Evolutionary conservation across 805 yeast genomes (phyloP).

Genomic region (Candida ipomoeae): DNA sequence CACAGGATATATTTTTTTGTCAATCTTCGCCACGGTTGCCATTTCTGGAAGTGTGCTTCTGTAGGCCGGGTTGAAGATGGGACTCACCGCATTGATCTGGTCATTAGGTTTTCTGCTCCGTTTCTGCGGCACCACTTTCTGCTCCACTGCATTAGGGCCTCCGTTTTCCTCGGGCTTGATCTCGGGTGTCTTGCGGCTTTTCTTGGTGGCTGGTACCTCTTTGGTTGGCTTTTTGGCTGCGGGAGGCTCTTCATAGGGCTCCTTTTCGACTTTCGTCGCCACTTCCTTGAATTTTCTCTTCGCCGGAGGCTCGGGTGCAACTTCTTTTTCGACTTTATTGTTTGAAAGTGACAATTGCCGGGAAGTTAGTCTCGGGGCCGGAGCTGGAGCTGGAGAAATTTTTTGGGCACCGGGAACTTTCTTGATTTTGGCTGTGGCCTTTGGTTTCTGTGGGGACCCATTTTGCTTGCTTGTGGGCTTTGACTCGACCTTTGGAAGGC

Average conservation of each 20-base stretch:
- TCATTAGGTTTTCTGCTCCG: conserved; percentile 13
- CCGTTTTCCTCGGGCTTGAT: background rate
- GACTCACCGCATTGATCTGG: conserved; percentile 12
- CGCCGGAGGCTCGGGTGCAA: background rate
- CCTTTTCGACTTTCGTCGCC: background rate
- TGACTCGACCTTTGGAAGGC: background rate
- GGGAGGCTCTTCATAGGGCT: background rate
- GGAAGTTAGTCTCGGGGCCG: conserved; percentile 7
- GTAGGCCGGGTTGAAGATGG: conserved; percentile 23
- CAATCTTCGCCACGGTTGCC: conserved; percentile 12
- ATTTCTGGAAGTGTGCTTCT: conserved; percentile 12
- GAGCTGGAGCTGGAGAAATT: background rate
- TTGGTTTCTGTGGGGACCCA: conserved; percentile 1
- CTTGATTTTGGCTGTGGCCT: background rate
- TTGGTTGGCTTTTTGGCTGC: background rate
- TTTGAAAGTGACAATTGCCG: conserved; percentile 9
- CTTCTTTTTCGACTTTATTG: conserved; percentile 2
- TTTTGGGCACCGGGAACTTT: background rate
- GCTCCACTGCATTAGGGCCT: background rate
- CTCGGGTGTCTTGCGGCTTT: background rate
- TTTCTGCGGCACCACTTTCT: conserved; percentile 2
- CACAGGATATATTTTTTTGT: conserved; percentile 18
- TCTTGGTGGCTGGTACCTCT: background rate
- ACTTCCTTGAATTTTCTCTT: conserved; percentile 1
- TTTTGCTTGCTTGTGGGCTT: background rate